Percentiles rank a stretch among this genome's conserved stretches.
Evolutionary conservation across 2,329 filamentous ascomycete species (phyloP).

Genomic region (Pleoardoris graminearum): DNA sequence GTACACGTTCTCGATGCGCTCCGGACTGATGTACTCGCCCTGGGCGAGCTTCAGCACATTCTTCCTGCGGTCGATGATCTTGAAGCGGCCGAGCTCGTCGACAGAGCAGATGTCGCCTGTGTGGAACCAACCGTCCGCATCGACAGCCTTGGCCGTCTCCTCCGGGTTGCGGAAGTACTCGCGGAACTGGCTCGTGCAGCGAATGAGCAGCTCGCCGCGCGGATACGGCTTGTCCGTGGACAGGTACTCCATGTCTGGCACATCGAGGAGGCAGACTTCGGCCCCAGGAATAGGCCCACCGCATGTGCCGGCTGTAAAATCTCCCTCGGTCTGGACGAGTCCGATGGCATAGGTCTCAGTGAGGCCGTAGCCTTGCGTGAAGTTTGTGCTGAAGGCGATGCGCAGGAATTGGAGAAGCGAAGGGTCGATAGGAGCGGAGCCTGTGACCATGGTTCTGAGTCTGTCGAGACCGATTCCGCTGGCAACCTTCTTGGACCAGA

Average conservation of each 20-base stretch:
- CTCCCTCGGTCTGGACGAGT: slow-evolving; percentile 68
- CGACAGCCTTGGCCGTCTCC: slow-evolving; percentile 81
- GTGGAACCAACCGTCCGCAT: slow-evolving; percentile 93
- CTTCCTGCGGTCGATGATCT: slow-evolving; percentile 95
- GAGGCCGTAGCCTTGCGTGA: slow-evolving; percentile 88
- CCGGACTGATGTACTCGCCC: slow-evolving; percentile 96
- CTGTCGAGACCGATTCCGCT: slow-evolving; percentile 81
- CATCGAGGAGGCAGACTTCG: slow-evolving; percentile 81
- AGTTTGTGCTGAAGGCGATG: slow-evolving; percentile 75
- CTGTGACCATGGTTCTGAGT: slow-evolving; percentile 74
- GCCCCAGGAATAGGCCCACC: slow-evolving; percentile 68
- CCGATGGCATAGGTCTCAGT: slow-evolving; percentile 88
- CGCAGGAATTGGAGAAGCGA: slow-evolving; percentile 86
- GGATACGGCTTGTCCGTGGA: slow-evolving; percentile 86
- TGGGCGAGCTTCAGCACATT: slow-evolving; percentile 98
- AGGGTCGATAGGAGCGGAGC: slow-evolving; percentile 88
- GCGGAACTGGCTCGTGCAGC: slow-evolving; percentile 77
- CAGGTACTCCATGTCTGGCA: slow-evolving; percentile 92
- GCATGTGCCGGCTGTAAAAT: slow-evolving; percentile 79
- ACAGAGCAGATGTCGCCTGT: slow-evolving; percentile 90
- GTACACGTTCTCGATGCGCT: slow-evolving; percentile 95
- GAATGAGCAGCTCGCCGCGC: slow-evolving; percentile 84
- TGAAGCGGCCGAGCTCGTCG: slow-evolving; percentile 83
- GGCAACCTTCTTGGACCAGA: slow-evolving; percentile 88
- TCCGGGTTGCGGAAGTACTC: slow-evolving; percentile 90